Conservation (phyloP, 495 filamentous ascomycete species). For the Aspergillus olivimuriae region DNA sequence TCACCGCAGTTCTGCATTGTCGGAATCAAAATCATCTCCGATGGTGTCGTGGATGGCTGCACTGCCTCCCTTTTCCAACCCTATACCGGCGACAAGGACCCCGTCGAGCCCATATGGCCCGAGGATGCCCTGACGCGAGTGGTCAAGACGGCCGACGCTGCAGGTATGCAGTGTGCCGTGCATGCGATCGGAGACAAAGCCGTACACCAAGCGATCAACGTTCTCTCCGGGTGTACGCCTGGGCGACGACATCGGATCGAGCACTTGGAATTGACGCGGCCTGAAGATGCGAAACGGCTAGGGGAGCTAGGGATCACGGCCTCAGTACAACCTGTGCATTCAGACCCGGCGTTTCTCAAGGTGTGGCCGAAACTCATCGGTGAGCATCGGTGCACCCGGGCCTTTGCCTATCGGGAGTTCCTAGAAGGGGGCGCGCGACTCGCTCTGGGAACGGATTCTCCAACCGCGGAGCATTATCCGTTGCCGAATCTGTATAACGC, state of each 20-base stretch:
- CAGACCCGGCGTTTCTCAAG: slow-evolving; percentile 52
- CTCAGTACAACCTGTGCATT: slow-evolving; percentile 55
- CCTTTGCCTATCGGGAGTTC: slow-evolving; percentile 56
- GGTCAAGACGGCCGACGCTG: slow-evolving; percentile 45
- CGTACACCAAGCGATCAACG: slow-evolving; percentile 49
- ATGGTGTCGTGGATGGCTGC: slow-evolving; percentile 56
- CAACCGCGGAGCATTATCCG: slow-evolving; percentile 47
- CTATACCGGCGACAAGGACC: slow-evolving; percentile 41
- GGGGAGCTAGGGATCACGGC: slow-evolving; percentile 52
- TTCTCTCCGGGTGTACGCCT: slow-evolving; percentile 22
- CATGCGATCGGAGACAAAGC: slow-evolving; percentile 61
- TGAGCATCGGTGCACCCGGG: slow-evolving; percentile 41
- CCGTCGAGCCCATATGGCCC: slow-evolving; percentile 48
- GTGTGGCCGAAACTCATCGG: slow-evolving; percentile 53
- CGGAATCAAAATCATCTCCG: slow-evolving; percentile 56
- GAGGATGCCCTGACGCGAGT: slow-evolving; percentile 41
- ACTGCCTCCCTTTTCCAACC: slow-evolving; percentile 52
- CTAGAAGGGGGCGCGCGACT: slow-evolving; percentile 45
- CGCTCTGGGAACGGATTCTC: slow-evolving; percentile 52
- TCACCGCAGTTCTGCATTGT: slow-evolving; percentile 47
- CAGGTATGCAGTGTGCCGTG: slow-evolving; percentile 55
- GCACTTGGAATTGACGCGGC: slow-evolving; percentile 50
- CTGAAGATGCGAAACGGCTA: slow-evolving; percentile 46
- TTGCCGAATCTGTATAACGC: slow-evolving; percentile 50
- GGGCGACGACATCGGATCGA: slow-evolving; percentile 48